phyloP scores from a whole-genome alignment of 2,329 filamentous ascomycete species.

The Verticillium isaacii region DNA sequence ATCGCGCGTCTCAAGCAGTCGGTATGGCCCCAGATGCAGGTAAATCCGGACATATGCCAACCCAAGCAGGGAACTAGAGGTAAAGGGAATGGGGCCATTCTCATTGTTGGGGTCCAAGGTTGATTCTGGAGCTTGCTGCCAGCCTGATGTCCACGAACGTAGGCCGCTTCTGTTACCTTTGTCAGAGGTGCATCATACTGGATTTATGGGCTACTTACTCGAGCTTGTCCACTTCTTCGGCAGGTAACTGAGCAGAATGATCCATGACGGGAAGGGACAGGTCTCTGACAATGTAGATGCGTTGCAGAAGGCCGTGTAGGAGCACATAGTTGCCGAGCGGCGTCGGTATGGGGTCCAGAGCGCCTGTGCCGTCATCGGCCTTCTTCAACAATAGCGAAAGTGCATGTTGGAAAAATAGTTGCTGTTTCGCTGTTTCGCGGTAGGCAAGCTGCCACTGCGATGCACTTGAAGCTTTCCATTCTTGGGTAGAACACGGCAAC shows the following conservation, averaged over 20 bases:
- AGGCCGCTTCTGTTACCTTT: conserved; percentile 22
- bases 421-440: conserved; percentile 21
- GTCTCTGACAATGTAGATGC: conserved; percentile 32
- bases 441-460: conserved; percentile 22
- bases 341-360: conserved; percentile 28
- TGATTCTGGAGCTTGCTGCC: conserved; percentile 33
- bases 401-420: conserved; percentile 30
- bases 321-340: conserved; percentile 31
- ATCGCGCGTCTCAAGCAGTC: conserved; percentile 38
- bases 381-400: conserved; percentile 25
- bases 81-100: conserved; percentile 35
- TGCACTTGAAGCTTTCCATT: conserved; percentile 28
- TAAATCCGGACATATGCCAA: conserved; percentile 42
- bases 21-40: conserved; percentile 37
- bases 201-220: conserved; percentile 18
- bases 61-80: conserved; percentile 38
- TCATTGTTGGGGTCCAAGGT: conserved; percentile 33
- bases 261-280: conserved; percentile 27
- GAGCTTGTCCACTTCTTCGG: conserved; percentile 29
- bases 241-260: conserved; percentile 22
- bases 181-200: background rate
- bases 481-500: conserved; percentile 27
- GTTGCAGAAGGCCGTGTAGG: conserved; percentile 29
- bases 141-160: conserved; percentile 30
- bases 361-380: conserved; percentile 19